These are phyloP conservation scores for Sinapis alba DNA, from an alignment of 441 rosid genomes.

Conservation along the genomic window DNA sequence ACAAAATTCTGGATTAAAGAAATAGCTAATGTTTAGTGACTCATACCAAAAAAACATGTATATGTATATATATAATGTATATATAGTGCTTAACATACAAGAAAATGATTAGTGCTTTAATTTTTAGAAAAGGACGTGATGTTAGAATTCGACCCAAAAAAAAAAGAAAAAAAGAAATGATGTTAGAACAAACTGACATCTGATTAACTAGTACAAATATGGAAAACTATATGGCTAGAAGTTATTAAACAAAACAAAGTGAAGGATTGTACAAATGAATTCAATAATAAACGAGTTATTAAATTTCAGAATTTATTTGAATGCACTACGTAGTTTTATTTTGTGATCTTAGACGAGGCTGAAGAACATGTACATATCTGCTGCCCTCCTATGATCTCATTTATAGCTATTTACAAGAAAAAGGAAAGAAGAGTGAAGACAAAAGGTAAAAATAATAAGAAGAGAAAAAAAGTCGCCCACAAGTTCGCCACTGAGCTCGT, in stretches of 20 bases:
- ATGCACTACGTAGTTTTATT: not conserved
- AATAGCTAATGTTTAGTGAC: not conserved
- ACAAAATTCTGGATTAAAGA: not conserved
- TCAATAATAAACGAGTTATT: not conserved
- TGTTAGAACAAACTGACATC: not conserved
- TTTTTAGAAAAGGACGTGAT: not conserved
- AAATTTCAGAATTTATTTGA: not conserved
- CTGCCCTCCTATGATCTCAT: not conserved
- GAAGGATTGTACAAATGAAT: too few species aligned
- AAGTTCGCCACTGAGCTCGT: constrained; percentile 19
- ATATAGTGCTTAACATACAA: not conserved
- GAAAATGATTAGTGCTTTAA: not conserved
- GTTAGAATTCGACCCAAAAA: too few species aligned
- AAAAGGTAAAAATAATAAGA: not conserved
- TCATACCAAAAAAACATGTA: not conserved
- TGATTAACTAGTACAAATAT: not conserved
- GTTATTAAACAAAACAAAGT: too few species aligned
- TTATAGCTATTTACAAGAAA: not conserved
- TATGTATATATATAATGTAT: not conserved
- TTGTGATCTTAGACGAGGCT: not conserved
- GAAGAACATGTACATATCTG: not conserved
- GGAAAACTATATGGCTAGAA: too few species aligned
- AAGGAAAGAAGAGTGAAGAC: not conserved
- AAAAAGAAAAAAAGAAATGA: not conserved
- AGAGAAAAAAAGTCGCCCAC: not conserved